Base-by-base conservation (phyloP, 192 early-diverging fungal species). In the Podila clonocystis region DNA sequence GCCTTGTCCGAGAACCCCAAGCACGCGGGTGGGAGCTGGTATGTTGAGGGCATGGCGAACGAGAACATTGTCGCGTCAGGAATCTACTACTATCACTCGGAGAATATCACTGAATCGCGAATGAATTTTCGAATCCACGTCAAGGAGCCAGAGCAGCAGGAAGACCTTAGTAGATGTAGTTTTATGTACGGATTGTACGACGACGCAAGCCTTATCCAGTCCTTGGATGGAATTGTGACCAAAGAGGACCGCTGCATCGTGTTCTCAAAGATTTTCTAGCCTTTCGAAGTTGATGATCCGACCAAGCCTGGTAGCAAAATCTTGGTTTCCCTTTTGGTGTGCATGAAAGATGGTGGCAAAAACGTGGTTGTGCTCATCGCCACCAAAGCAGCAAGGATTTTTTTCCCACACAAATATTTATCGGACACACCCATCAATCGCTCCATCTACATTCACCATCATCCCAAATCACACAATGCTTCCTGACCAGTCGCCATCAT, bases 31-130 rank as follows among this genome's bases (percentile, higher is more conserved):
- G 72, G 72, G 17, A 38, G 49, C 17, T 95, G 93, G 94, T 91
- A 95, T 55, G 82, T 93, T 2, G 92, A 93, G 65, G 94, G 87
- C 11, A 92, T 90, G 85, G 78, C 80, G 13, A 87, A 90, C 75
- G 94, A 95, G 69, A 77, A 84, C 58, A 93, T 95, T 50, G 84
- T 91, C 3, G 92, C 94, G 0, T 90, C 91, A 0, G 94, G 92
- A 5, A 87, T 95, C 52, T 89, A 90, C 74, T 94, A 93, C 75
- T 93, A 93, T 75, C 85, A 87, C 63, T 69, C 89, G 0, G 87
- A 89, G 31, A 93, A 95, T 84, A 90, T 94, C 61, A 89, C 87
- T 20, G 83, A 87, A 13, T 86, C 87, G 30, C 80, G 82, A 0
- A 85, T 93, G 24, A 63, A 62, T 0, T 95, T 74, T 48, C 45